These are phyloP conservation scores for Ulmus americana DNA, from an alignment of 331 rosid species.

Conservation along the genomic window DNA sequence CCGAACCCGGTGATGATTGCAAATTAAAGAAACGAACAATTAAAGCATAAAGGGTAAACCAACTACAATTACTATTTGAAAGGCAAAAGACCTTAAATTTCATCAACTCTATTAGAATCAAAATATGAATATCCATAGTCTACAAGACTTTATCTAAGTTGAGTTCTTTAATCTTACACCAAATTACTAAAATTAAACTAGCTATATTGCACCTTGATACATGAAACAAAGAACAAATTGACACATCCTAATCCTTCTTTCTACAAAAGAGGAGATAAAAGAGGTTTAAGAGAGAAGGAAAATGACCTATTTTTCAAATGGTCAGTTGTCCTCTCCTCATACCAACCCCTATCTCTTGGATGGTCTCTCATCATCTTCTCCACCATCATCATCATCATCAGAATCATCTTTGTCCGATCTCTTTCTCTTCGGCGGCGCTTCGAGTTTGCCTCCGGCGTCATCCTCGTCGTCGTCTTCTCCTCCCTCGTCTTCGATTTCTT, in stretches of 20 bases:
- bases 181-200: slow-evolving; percentile 33
- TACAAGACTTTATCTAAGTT: too few species aligned
- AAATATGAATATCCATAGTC: too few species aligned
- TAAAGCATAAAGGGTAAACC: too few species aligned
- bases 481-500: slow-evolving; percentile 38
- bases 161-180: slow-evolving; percentile 6
- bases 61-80: too few species aligned
- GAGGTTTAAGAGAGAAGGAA: slow-evolving; percentile 18
- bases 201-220: slow-evolving; percentile 38
- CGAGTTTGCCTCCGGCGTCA: slow-evolving; percentile 38
- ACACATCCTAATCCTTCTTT: slow-evolving; percentile 29
- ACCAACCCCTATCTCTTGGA: slow-evolving; percentile 60
- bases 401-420: slow-evolving; percentile 69
- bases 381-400: slow-evolving; percentile 46
- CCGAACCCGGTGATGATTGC: too few species aligned
- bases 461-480: slow-evolving; percentile 31
- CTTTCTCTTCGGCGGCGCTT: slow-evolving; percentile 67
- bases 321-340: slow-evolving; percentile 27
- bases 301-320: slow-evolving; percentile 43
- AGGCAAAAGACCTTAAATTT: too few species aligned
- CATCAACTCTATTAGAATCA: too few species aligned
- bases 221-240: slow-evolving; percentile 32
- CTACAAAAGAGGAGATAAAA: slow-evolving; percentile 27
- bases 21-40: too few species aligned
- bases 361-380: slow-evolving; percentile 80